Percentiles rank a stretch among this genome's conserved stretches.
Conservation (phyloP, 441 rosid species). For the Jatropha multifida region DNA sequence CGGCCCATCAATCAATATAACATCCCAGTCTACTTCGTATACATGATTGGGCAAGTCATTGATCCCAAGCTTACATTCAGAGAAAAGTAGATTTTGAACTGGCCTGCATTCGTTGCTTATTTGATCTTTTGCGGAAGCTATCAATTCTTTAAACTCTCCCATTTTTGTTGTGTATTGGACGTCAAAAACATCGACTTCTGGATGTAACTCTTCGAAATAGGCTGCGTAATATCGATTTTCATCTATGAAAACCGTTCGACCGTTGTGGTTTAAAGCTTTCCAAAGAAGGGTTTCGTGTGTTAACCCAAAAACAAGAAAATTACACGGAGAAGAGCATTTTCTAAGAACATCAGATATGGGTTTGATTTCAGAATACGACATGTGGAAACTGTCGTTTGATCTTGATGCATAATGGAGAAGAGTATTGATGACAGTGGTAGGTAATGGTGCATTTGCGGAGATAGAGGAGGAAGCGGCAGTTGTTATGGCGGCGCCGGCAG, state of each 20-base stretch:
- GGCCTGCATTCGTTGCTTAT: conserved; percentile 76
- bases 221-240: conserved; percentile 96
- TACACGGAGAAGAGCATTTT: conserved; percentile 84
- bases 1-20: conserved; percentile 88
- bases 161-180: conserved; percentile 85
- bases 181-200: conserved; percentile 78
- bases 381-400: conserved; percentile 81
- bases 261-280: conserved; percentile 85
- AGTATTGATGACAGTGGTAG: conserved; percentile 63
- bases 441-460: conserved; percentile 41
- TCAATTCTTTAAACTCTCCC: conserved; percentile 53
- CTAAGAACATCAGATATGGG: conserved; percentile 77
- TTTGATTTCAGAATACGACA: conserved; percentile 71
- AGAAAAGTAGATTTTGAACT: conserved; percentile 83
- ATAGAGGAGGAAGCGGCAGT: conserved; percentile 28
- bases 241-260: conserved; percentile 79
- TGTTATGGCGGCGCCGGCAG: conserved; percentile 30
- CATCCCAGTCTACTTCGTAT: conserved; percentile 92
- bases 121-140: conserved; percentile 52
- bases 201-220: conserved; percentile 77
- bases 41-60: conserved; percentile 93
- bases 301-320: conserved; percentile 79
- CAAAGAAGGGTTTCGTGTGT: conserved; percentile 91
- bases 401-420: conserved; percentile 74
- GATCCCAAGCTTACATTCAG: conserved; percentile 82